Base-by-base conservation (phyloP, 2,329 filamentous ascomycete genomes). In the Aspergillus calidoustus region DNA sequence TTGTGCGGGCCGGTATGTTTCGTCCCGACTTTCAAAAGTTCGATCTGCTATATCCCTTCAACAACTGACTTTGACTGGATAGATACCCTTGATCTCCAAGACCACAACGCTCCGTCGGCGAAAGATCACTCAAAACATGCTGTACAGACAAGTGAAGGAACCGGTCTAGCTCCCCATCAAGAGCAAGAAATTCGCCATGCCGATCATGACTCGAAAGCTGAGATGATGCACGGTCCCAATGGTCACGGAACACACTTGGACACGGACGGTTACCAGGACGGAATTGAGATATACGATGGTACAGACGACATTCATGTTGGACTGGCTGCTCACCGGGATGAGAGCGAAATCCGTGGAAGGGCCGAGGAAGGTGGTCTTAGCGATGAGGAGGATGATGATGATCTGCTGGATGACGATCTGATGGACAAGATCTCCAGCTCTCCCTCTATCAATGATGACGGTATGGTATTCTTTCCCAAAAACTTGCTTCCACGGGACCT, bases 371-470 rank as follows among this genome's bases (percentile, higher is more conserved):
- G 73, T 15, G 83, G 86, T 57, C 76, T 81, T 67, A 87, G 87
- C 53, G 89, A 89, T 70, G 91, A 84, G 52, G 87, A 91, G 64
- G 80, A 79, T 30, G 84, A 86, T 38, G 84, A 86, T 63, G 90
- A 91, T 69, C 86, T 91, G 71, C 81, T 93, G 76, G 93, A 96
- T 73, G 89, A 97, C 79, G 94, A 98, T 78, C 89, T 97, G 88
- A 92, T 96, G 91, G 95, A 98, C 82, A 95, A 95, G 79, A 97
- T 99, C 68, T 98, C 94, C 72, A 98, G 93, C 79, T 98, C 94
- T 72, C 95, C 95, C 75, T 98, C 94, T 71, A 99, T 99, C 34
- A 41, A 41, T 79, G 93, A 96, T 84, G 94, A 98, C 90, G 94
- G 94, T 99, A 52, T 57, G 66, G 63, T 53, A 11, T 25, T 51